Percentiles rank a stretch among this genome's conserved stretches.
phyloP scores from a whole-genome alignment of 1,284 basidiomycete genomes.

The Microbotryomycetes sp. region DNA sequence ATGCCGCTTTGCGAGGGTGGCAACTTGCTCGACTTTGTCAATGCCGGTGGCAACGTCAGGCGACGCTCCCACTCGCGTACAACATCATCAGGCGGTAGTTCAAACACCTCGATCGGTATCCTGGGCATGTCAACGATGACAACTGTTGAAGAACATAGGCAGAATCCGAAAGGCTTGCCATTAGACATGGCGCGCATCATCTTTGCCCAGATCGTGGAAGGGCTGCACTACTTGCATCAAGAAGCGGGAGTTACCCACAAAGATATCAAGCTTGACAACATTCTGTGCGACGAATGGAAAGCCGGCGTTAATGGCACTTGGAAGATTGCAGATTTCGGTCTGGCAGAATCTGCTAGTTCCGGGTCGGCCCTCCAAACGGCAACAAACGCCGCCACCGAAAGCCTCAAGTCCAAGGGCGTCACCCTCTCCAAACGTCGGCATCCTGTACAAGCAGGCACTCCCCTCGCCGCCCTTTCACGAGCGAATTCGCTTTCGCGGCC shows the following conservation, averaged over 20 bases:
- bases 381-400: neutral
- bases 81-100: neutral
- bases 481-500: conserved; percentile 34
- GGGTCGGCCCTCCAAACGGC: conserved; percentile 2
- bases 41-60: conserved; percentile 47
- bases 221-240: conserved; percentile 77
- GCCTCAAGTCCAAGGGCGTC: neutral
- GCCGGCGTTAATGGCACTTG: conserved; percentile 21
- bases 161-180: neutral
- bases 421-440: neutral
- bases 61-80: neutral
- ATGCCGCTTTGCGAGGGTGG: conserved; percentile 76
- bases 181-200: conserved; percentile 61
- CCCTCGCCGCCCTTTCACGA: conserved; percentile 27
- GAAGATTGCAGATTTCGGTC: conserved; percentile 67
- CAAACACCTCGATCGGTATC: neutral
- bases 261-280: conserved; percentile 95
- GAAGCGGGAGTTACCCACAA: conserved; percentile 71
- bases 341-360: conserved; percentile 46
- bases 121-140: neutral
- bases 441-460: neutral
- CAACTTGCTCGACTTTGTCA: conserved; percentile 72
- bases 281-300: conserved; percentile 52
- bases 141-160: neutral
- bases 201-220: conserved; percentile 82